phyloP scores from a whole-genome alignment of 2,329 filamentous ascomycete genomes.

The Pseudogymnoascus sp. region DNA sequence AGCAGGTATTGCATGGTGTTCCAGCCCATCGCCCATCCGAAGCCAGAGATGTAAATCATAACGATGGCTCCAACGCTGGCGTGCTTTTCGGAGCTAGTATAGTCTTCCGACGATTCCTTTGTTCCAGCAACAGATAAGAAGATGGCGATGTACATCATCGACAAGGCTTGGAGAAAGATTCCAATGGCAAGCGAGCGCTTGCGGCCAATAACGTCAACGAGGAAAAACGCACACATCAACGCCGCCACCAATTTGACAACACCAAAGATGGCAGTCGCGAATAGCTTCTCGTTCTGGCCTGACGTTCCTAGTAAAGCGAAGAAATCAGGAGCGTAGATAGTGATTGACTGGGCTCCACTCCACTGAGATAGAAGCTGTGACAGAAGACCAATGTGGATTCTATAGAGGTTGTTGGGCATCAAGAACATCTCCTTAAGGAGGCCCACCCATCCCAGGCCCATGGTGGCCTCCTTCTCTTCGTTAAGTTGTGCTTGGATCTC shows the following conservation, averaged over 20 bases:
- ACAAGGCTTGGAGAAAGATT: conserved; percentile 49
- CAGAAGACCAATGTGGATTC: conserved; percentile 58
- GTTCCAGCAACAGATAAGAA: conserved; percentile 58
- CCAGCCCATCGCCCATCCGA: conserved; percentile 65
- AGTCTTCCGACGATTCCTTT: conserved; percentile 40
- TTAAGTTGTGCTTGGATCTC: conserved; percentile 58
- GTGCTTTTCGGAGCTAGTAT: conserved; percentile 36
- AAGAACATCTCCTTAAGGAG: conserved; percentile 61
- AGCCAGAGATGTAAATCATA: conserved; percentile 63
- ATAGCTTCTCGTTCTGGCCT: conserved; percentile 58
- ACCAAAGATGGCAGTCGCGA: conserved; percentile 68
- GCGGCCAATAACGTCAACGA: conserved; percentile 70
- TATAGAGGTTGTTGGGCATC: conserved; percentile 61
- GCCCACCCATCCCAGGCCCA: conserved; percentile 55
- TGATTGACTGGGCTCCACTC: conserved; percentile 66
- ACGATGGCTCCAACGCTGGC: conserved; percentile 60
- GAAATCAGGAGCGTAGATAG: conserved; percentile 66
- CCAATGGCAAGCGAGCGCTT: conserved; percentile 57
- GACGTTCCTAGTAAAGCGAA: conserved; percentile 64
- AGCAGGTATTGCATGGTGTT: conserved; percentile 73
- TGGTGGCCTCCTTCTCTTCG: conserved; percentile 63
- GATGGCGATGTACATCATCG: conserved; percentile 54
- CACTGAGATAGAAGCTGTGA: conserved; percentile 67
- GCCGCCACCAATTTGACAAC: conserved; percentile 63
- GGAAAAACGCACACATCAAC: conserved; percentile 63